Percentiles rank a stretch among this genome's conserved stretches.
phyloP scores from a whole-genome alignment of 805 yeast species.

The Wickerhamiella azymoides region DNA sequence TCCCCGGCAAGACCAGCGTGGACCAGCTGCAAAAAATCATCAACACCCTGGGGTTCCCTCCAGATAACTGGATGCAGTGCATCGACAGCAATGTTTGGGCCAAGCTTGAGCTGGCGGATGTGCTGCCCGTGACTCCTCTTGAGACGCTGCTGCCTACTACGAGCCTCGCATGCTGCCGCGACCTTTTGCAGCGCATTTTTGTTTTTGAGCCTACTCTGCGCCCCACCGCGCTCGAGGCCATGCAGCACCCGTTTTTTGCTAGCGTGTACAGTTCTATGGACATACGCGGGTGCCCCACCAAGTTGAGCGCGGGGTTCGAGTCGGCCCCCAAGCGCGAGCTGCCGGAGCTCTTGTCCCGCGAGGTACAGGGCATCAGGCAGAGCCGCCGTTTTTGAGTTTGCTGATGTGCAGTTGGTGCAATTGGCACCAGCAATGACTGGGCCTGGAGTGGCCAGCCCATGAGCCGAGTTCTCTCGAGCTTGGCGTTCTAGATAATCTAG shows the following conservation, averaged over 20 bases:
- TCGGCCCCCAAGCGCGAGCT: constrained; percentile 14
- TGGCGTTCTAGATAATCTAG: no score
- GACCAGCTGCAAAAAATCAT: constrained; percentile 61
- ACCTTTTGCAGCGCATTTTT: constrained; percentile 41
- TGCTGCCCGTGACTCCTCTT: constrained; percentile 1
- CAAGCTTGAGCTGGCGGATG: neutral
- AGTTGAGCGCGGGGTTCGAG: constrained; percentile 62
- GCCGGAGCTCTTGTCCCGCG: neutral
- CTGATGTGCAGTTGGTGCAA: no score
- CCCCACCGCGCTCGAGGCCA: constrained; percentile 39
- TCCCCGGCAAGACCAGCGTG: constrained; percentile 57
- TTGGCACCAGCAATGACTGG: no score
- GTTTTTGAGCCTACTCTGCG: constrained; percentile 53
- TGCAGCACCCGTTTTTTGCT: constrained; percentile 43
- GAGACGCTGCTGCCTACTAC: constrained; percentile 8
- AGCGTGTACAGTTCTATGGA: constrained; percentile 39
- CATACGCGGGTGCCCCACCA: constrained; percentile 39
- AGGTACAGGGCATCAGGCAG: neutral
- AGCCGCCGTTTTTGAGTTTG: neutral
- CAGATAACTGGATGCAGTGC: constrained; percentile 14
- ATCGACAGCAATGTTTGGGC: neutral
- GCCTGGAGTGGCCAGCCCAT: no score
- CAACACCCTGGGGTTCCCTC: constrained; percentile 60
- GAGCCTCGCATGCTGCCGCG: constrained; percentile 12
- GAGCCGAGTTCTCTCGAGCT: no score